Percentiles rank a stretch among this genome's conserved stretches.
Conservation (phyloP, 176 grass and related monocot genomes). For the Echinochloa phyllopogon region DNA sequence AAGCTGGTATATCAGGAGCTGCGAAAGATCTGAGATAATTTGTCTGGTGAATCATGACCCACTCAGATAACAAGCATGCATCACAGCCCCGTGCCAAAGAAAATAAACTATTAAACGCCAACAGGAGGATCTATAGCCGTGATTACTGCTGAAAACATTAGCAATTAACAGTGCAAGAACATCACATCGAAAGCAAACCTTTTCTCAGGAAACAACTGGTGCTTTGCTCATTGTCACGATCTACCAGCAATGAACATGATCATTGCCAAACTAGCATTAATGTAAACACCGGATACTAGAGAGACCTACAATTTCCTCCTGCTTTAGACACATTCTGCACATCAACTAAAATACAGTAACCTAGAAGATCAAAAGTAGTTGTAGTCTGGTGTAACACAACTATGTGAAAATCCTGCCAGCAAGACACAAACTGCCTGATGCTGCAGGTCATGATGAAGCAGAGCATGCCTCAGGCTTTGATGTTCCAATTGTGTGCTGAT, state of each 20-base stretch:
- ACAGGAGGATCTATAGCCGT: not conserved
- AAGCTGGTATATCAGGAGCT: not conserved
- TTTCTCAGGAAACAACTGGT: conserved; percentile 1
- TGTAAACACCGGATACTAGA: not conserved
- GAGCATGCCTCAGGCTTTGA: conserved; percentile 57
- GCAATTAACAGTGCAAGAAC: not conserved
- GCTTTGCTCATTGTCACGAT: conserved; percentile 9
- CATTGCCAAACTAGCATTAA: not conserved
- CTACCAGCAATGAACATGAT: not conserved
- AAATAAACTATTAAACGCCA: not conserved
- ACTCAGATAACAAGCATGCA: not conserved
- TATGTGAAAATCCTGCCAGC: not conserved
- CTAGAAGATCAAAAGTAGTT: not conserved
- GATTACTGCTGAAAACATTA: not conserved
- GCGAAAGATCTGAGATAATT: not conserved
- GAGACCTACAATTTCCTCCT: conserved; percentile 9
- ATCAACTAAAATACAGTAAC: conserved; percentile 36
- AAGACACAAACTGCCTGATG: conserved; percentile 13
- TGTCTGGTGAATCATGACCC: not conserved
- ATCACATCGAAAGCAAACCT: not conserved
- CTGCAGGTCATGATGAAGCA: conserved; percentile 7
- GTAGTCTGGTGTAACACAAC: not conserved
- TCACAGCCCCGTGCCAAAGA: not conserved
- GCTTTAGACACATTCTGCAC: not conserved
- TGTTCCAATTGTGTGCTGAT: conserved; percentile 89